phyloP scores from a whole-genome alignment of 116 monocot genomes.

The Papilionanthe hybrid region DNA sequence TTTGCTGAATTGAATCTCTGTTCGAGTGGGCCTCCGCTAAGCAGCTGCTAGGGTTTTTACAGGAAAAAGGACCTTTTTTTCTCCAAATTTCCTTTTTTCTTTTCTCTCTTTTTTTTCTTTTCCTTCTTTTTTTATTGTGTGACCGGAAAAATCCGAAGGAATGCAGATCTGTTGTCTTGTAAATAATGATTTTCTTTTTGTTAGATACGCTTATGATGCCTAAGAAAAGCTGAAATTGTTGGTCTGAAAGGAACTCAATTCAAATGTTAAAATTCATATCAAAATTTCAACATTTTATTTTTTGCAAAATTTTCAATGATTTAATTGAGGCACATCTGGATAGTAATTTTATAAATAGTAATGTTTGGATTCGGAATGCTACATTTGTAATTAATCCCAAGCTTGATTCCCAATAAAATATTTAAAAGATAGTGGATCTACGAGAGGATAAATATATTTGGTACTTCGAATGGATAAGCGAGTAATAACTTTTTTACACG shows the following conservation, averaged over 20 bases:
- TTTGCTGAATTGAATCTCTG: background rate
- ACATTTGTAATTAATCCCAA: no score
- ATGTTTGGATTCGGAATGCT: no score
- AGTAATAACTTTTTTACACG: no score
- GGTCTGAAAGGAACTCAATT: background rate
- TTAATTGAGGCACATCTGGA: no score
- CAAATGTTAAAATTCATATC: no score
- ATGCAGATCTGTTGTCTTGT: background rate
- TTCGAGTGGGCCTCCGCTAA: background rate
- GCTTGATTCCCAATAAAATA: no score
- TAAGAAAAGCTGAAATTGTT: background rate
- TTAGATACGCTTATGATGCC: background rate
- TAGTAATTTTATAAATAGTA: no score
- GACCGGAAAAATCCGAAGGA: background rate
- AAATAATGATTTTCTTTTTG: background rate
- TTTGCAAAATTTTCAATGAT: no score
- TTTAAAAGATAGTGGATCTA: no score
- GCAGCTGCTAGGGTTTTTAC: background rate
- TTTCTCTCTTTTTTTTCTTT: background rate
- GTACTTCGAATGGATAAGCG: no score
- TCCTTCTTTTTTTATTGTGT: background rate
- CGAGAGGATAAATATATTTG: no score
- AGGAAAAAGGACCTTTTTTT: background rate
- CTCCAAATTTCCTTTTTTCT: background rate
- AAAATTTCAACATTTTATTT: no score